A percentile compares a stretch with the other conserved stretches of the same genome.
Conservation (phyloP, 1,284 basidiomycete species). For the Amylostereum areolatum region DNA sequence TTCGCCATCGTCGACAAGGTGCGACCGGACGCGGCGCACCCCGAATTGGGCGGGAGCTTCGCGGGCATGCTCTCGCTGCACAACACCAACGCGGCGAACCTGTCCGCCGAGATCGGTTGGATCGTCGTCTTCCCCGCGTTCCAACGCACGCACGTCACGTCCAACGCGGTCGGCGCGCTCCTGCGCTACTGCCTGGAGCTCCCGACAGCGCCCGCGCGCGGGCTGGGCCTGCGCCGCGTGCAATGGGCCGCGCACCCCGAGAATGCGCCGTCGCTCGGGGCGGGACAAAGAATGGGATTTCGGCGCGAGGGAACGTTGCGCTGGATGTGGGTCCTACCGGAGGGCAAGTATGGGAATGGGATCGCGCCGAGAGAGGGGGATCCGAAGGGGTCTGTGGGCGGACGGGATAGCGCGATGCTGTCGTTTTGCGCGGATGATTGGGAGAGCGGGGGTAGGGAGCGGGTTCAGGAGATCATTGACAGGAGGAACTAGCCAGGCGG, state of each 20-base stretch:
- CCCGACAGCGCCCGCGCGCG: conserved; percentile 29
- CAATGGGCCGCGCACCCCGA: conserved; percentile 51
- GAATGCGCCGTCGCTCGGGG: conserved; percentile 44
- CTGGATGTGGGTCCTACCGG: conserved; percentile 46
- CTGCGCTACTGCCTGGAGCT: conserved; percentile 51
- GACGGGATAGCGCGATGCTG: conserved; percentile 43
- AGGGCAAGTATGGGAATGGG: conserved; percentile 28
- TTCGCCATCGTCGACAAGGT: conserved; percentile 46
- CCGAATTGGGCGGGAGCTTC: conserved; percentile 13
- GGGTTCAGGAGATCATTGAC: conserved; percentile 23
- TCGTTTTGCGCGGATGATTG: conserved; percentile 62
- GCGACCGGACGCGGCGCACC: conserved; percentile 18
- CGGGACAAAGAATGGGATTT: conserved; percentile 60
- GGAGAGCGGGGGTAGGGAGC: conserved; percentile 43
- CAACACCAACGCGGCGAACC: conserved; percentile 28
- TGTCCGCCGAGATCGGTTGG: conserved; percentile 44
- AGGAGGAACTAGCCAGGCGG: neutral
- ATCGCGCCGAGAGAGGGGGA: conserved; percentile 31
- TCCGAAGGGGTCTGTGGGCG: conserved; percentile 27
- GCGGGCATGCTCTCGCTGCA: conserved; percentile 41
- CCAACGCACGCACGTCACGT: conserved; percentile 59
- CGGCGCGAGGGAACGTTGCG: conserved; percentile 44
- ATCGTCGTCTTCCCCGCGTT: conserved; percentile 49
- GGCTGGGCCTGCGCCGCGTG: conserved; percentile 57
- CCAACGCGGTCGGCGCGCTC: conserved; percentile 56